A percentile compares a stretch with the other conserved stretches of the same genome.
phyloP scores from a whole-genome alignment of 306 rosid species.

The Lathyrus tuberosus region DNA sequence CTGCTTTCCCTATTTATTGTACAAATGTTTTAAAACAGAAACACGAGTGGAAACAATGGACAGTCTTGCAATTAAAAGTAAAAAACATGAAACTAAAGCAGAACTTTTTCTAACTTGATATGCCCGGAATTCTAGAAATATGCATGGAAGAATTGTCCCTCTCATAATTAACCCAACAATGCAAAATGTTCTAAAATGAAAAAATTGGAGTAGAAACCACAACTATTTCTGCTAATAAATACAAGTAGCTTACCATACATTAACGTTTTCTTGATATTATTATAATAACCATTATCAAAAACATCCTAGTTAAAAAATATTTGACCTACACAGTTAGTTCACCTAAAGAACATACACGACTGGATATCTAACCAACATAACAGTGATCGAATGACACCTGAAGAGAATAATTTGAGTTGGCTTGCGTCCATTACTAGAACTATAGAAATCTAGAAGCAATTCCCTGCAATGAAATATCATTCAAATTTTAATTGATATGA shows the following conservation, averaged over 20 bases:
- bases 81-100: background rate
- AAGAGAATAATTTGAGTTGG: slow-evolving; percentile 85
- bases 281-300: background rate
- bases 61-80: background rate
- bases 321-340: slow-evolving; percentile 26
- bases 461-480: slow-evolving; percentile 62
- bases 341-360: slow-evolving; percentile 15
- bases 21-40: no score
- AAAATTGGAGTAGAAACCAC: slow-evolving; percentile 6
- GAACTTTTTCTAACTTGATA: background rate
- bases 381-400: slow-evolving; percentile 60
- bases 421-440: slow-evolving; percentile 62
- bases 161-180: background rate
- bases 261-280: background rate
- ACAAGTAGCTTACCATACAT: background rate
- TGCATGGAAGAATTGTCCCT: background rate
- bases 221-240: background rate
- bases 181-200: slow-evolving; percentile 3
- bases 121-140: background rate
- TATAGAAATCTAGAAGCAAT: slow-evolving; percentile 81
- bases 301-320: slow-evolving; percentile 12
- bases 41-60: no score
- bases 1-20: no score
- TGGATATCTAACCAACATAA: slow-evolving; percentile 8
- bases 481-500: slow-evolving; percentile 24